Evolutionary conservation across 441 rosid genomes (phyloP), one percentile per base, ranked within the genome.

Genomic region (Erodium texanum): DNA sequence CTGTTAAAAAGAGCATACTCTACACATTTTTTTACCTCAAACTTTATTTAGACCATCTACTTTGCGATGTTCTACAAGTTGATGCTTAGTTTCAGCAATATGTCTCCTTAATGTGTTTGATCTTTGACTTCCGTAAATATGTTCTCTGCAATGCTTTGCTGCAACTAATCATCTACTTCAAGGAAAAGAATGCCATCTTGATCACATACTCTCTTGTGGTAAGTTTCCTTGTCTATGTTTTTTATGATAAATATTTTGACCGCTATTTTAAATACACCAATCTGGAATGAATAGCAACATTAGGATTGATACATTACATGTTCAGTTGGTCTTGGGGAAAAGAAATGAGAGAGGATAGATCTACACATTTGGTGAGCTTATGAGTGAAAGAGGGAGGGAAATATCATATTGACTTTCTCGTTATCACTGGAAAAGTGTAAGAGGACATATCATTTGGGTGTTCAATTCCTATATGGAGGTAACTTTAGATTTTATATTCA

Each of bases 131-230:
- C 16, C 20, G 58, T 9, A 52, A n/a, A 22, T 52, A 52, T 52
- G 58, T 52, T 16, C 58, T 52, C 58, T 52, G n/a, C 58, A 52
- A 18, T 52, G 58, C 20, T 16, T 52, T 52, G 58, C 16, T 52
- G 58, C 58, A 52, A 4, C 58, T 52, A 7, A 52, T 52, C 58
- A 52, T 16, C 18, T 52, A 52, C 58, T 52, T 52, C 18, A 52
- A 52, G 58, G 58, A 52, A 52, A 52, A 52, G 58, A 52, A 52
- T 52, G 58, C 58, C 58, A 16, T 52, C 58, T 52, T 52, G 58
- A 52, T 52, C 58, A 52, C 58, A 16, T 52, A 52, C 20, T 22
- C 58, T 52, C 58, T 9, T 52, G 8, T 22, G 4, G 58, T 52
- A 52, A 52, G 58, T 52, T 52, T 52, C 22, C 20, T 52, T 5